Evolutionary conservation across 2,329 filamentous ascomycete genomes (phyloP), one percentile per base, ranked within the genome.

Genomic region (Diaporthe vaccinii): DNA sequence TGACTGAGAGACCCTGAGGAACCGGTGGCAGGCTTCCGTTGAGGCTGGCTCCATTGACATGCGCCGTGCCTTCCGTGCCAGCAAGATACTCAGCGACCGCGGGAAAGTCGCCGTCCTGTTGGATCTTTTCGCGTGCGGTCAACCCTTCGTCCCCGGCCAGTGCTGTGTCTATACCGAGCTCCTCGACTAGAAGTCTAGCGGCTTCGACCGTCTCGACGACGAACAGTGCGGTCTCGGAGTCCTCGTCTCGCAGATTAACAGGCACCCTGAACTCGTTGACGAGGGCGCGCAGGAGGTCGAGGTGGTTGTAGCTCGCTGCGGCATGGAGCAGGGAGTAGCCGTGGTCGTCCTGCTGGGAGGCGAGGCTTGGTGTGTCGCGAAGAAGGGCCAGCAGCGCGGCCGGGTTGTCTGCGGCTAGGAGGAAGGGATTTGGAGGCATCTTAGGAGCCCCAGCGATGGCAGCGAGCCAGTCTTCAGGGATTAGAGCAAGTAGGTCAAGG

Each of bases 321-420:
- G 97, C 97, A 84, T 99, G 97, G 67, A 98, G 87, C 36, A 98
- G 91, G 62, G 95, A 98, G 86, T 99, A 99, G 80, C 97, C 97
- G 81, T 98, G 94, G 76, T 93, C 92, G 84, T 99, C 97, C 85
- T 98, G 95, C 71, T 89, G 86, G 3, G 92, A 90, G 72, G 97
- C 96, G 72, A 98, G 87, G n/a, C 90, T 85, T 46, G 95, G 94
- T 79, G 95, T 90, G 76, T 92, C 87, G 77, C 91, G 90, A 71
- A 99, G 92, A 79, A 96, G 91, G 75, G 91, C 87, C 77, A 98
- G 87, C 73, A 99, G 91, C 59, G 90, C 88, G 57, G 91, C 86
- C 70, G 93, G 93, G 81, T 95, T 93, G 83, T 98, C 96, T 76
- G 96, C 94, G 55, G 96, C 96, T 67, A 95, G 89, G 74, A 95